Evolutionary conservation across 1,139 yeast species (phyloP), one percentile per base, ranked within the genome.

Genomic region (Suhomyces terraborum): DNA sequence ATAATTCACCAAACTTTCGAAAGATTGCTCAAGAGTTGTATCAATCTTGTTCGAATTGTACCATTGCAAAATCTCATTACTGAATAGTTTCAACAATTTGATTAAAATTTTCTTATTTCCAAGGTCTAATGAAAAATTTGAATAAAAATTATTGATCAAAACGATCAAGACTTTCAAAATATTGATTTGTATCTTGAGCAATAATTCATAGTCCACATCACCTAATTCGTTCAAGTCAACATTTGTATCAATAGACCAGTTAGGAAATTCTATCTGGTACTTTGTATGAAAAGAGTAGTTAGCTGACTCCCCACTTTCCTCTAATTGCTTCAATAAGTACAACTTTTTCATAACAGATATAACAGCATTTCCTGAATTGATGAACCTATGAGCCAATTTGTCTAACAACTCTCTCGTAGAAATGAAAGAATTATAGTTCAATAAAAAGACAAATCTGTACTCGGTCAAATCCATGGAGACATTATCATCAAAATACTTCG

Each of bases 11-110:
- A 88, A 66, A 41, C 67, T 67, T 44, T 75, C 79, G 41, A 71
- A 71, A 0, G 73, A 66, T 32, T 63, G 62, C 46, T 75, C 79
- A 20, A 78, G 61, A 3, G 53, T 49, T 5, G 64, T 38, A 39
- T 69, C 74, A 43, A 67, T 72, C 46, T 75, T 70, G 36, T 75
- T 64, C 14, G 78, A 72, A 45, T 68, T 73, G 40, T 82, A 80
- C 95, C 96, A 88, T 47, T 80, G 83, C n/a, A 75, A 63, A 18
- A 76, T 75, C 50, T 85, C 94, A 48, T 80, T 75, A 54, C 88
- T 89, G 61, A 84, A 80, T 14, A 78, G 66, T 51, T 82, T 84
- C 51, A 88, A 66, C 42, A 89, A 68, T 49, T 82, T 84, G 46
- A 86, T 77, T 56, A 88, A 76, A 8, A 77, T 70, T 21, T 72